phyloP scores from a whole-genome alignment of 768 basidiomycete genomes.

The Podaxis sp. region DNA sequence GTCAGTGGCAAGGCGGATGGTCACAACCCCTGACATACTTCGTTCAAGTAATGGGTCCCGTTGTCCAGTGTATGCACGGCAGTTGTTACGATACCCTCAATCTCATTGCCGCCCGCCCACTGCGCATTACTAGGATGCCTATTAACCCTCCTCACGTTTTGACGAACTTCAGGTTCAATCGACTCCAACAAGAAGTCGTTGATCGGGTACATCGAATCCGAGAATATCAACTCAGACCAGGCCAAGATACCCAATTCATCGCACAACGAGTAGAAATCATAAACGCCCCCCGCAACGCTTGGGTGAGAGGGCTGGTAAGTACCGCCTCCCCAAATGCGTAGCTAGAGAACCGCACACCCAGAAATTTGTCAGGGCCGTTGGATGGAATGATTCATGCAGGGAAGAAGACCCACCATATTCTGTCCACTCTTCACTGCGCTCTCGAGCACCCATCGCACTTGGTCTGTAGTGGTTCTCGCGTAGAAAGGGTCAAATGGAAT shows the following conservation, averaged over 20 bases:
- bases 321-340: conserved; percentile 60
- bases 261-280: conserved; percentile 53
- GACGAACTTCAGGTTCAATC: conserved; percentile 50
- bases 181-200: conserved; percentile 48
- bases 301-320: conserved; percentile 43
- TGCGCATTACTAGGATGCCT: conserved; percentile 53
- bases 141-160: conserved; percentile 53
- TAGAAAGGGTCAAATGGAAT: conserved; percentile 63
- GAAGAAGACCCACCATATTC: conserved; percentile 45
- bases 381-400: background rate
- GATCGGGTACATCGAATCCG: conserved; percentile 51
- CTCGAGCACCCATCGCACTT: conserved; percentile 52
- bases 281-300: conserved; percentile 37
- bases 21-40: conserved; percentile 26
- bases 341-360: conserved; percentile 21
- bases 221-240: conserved; percentile 62
- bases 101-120: conserved; percentile 61
- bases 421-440: conserved; percentile 51
- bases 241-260: conserved; percentile 58
- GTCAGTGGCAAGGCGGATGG: background rate
- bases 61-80: conserved; percentile 32
- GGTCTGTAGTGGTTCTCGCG: conserved; percentile 41
- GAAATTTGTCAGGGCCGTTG: background rate
- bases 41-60: conserved; percentile 44
- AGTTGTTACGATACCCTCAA: conserved; percentile 45